phyloP scores from a whole-genome alignment of 2,329 filamentous ascomycete species.

The Phoma herbarum region DNA sequence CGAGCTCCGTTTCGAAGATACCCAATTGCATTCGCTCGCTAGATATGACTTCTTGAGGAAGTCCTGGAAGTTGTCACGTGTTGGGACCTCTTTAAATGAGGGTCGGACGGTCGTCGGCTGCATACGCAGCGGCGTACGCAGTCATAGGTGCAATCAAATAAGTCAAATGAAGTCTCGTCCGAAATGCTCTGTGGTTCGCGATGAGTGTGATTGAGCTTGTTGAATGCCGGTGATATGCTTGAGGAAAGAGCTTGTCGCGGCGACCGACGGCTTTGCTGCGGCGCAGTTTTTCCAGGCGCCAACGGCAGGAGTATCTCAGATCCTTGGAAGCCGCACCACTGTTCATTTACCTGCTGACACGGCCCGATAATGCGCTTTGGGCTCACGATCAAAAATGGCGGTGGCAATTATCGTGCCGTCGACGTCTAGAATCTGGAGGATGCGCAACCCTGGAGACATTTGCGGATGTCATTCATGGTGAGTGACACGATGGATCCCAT shows the following conservation, averaged over 20 bases:
- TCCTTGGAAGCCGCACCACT: slow-evolving; percentile 11
- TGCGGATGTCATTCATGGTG: slow-evolving; percentile 7
- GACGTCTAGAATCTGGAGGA: slow-evolving; percentile 13
- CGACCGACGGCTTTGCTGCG: slow-evolving; percentile 9
- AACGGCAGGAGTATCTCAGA: background rate
- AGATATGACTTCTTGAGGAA: slow-evolving; percentile 1
- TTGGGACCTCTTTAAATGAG: slow-evolving; percentile 8
- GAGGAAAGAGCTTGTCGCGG: background rate
- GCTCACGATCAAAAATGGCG: slow-evolving; percentile 1
- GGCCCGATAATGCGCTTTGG: slow-evolving; percentile 7
- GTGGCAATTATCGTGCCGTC: slow-evolving; percentile 10
- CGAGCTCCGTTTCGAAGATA: slow-evolving; percentile 38
- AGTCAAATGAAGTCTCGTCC: background rate
- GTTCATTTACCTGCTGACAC: slow-evolving; percentile 16
- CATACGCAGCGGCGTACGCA: slow-evolving; percentile 13
- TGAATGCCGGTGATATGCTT: background rate
- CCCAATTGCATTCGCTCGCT: slow-evolving; percentile 37
- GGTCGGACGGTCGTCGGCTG: slow-evolving; percentile 8
- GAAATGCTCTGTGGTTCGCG: background rate
- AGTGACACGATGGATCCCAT: slow-evolving; percentile 7
- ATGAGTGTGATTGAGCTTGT: background rate
- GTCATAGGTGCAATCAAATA: slow-evolving; percentile 6
- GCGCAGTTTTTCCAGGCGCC: slow-evolving; percentile 1
- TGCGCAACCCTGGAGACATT: slow-evolving; percentile 1
- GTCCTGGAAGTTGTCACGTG: slow-evolving; percentile 8